Evolutionary conservation across 192 early-diverging fungal genomes (phyloP).

Genomic region (Thoreauomyces humboldtii): DNA sequence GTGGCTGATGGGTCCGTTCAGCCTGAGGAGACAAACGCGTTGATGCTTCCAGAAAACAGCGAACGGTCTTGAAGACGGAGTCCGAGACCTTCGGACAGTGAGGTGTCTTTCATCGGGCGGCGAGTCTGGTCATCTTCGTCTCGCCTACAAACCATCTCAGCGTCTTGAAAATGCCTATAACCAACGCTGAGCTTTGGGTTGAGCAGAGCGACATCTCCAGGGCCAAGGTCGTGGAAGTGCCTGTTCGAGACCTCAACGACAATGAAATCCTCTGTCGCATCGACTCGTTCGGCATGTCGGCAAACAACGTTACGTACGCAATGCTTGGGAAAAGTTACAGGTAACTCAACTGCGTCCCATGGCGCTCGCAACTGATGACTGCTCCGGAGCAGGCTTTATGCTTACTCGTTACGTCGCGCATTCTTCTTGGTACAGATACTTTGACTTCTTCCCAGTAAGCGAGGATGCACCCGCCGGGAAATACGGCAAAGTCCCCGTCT

Average conservation of each 20-base stretch:
- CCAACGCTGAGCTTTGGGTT: conserved; percentile 7
- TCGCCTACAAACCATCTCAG: too few relatives aligned
- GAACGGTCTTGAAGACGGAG: too few relatives aligned
- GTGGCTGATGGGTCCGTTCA: too few relatives aligned
- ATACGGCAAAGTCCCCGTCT: conserved; percentile 31
- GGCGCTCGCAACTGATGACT: too few relatives aligned
- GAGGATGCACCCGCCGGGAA: neutral
- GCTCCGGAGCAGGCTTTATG: too few relatives aligned
- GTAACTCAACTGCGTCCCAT: conserved; percentile 14
- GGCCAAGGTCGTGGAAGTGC: neutral
- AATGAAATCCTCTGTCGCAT: conserved; percentile 33
- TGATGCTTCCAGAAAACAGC: too few relatives aligned
- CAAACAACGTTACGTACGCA: conserved; percentile 47
- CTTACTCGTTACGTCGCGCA: too few relatives aligned
- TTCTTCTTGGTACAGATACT: conserved; percentile 8
- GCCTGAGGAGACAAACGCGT: too few relatives aligned
- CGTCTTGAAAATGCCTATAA: neutral
- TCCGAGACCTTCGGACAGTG: too few relatives aligned
- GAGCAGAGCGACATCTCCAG: neutral
- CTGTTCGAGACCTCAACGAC: conserved; percentile 5
- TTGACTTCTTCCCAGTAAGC: conserved; percentile 40
- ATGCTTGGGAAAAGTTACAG: conserved; percentile 28
- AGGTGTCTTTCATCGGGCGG: too few relatives aligned
- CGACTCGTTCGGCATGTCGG: conserved; percentile 35
- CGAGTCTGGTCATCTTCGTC: too few relatives aligned